A percentile compares a stretch with the other conserved stretches of the same genome.
Evolutionary conservation across 179 eudicot species (phyloP).

Genomic region (Amaranthus tricolor): DNA sequence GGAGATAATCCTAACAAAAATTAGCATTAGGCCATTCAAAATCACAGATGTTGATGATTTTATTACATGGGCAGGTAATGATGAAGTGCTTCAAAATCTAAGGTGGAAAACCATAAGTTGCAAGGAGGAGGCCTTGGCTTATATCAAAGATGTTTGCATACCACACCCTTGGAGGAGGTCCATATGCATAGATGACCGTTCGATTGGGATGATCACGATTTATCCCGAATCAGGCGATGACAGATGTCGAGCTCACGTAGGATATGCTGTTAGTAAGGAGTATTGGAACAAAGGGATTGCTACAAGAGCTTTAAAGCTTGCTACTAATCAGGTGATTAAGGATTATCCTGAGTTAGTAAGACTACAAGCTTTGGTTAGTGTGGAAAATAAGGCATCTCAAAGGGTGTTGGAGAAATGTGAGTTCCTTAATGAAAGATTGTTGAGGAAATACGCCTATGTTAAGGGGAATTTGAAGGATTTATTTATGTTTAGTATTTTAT

Average conservation of each 20-base stretch:
- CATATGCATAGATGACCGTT: conserved; percentile 40
- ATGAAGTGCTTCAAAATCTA: conserved; percentile 36
- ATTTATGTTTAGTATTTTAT: conserved; percentile 45
- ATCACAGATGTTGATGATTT: conserved; percentile 48
- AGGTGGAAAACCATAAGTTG: conserved; percentile 37
- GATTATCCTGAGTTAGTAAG: conserved; percentile 42
- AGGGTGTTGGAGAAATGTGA: conserved; percentile 55
- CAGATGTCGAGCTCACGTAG: conserved; percentile 32
- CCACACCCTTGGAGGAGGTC: conserved; percentile 61
- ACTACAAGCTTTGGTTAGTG: conserved; percentile 46
- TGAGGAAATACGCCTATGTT: conserved; percentile 46
- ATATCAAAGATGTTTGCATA: conserved; percentile 39
- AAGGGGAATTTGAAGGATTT: conserved; percentile 47
- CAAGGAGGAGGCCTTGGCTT: conserved; percentile 33
- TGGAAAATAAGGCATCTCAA: conserved; percentile 46
- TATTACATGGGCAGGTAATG: conserved; percentile 50
- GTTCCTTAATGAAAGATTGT: conserved; percentile 43
- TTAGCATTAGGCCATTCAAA: conserved; percentile 42
- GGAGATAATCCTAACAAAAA: conserved; percentile 24
- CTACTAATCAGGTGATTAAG: conserved; percentile 27
- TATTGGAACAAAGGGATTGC: conserved; percentile 53
- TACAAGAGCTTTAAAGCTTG: conserved; percentile 42
- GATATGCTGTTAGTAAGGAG: conserved; percentile 37
- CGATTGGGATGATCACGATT: conserved; percentile 42
- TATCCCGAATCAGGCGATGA: conserved; percentile 33